Conservation (phyloP, 75 land plant genomes). For the Adiantum capillusveneris region DNA sequence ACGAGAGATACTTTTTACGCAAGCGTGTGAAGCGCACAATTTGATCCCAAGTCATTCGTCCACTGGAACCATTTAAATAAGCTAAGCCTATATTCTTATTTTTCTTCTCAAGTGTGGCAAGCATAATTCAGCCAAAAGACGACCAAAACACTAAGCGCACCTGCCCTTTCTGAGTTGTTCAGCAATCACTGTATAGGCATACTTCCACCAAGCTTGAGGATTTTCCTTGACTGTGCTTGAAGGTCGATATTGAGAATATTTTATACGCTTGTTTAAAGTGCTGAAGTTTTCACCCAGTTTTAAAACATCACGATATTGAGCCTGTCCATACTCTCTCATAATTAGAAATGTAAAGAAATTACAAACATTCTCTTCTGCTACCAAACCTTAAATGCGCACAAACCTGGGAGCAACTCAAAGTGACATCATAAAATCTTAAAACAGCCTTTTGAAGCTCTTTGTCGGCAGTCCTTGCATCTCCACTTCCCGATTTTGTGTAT, state of each 20-base stretch:
- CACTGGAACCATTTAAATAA: slow-evolving; percentile 70
- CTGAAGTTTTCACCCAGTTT: slow-evolving; percentile 88
- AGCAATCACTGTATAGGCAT: slow-evolving; percentile 64
- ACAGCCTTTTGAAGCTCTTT: slow-evolving; percentile 70
- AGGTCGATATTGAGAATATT: slow-evolving; percentile 90
- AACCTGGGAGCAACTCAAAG: slow-evolving; percentile 87
- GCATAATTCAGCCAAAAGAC: no score
- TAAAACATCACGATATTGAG: slow-evolving; percentile 76
- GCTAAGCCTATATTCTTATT: no score
- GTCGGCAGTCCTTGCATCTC: slow-evolving; percentile 35
- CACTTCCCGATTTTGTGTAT: slow-evolving; percentile 52
- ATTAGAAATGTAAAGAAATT: no score
- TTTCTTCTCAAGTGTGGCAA: no score
- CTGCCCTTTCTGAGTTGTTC: slow-evolving; percentile 79
- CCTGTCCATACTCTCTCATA: slow-evolving; percentile 53
- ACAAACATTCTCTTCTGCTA: no score
- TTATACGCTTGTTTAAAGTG: slow-evolving; percentile 76
- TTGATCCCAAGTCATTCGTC: slow-evolving; percentile 81
- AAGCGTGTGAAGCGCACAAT: slow-evolving; percentile 52
- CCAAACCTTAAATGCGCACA: no score
- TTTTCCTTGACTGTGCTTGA: slow-evolving; percentile 44
- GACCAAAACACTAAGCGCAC: slow-evolving; percentile 22
- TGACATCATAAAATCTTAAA: slow-evolving; percentile 88
- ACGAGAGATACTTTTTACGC: slow-evolving; percentile 71
- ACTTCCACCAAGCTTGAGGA: slow-evolving; percentile 83